These are phyloP conservation scores for Triadica sebifera DNA, from an alignment of 345 rosid genomes.

Conservation along the genomic window DNA sequence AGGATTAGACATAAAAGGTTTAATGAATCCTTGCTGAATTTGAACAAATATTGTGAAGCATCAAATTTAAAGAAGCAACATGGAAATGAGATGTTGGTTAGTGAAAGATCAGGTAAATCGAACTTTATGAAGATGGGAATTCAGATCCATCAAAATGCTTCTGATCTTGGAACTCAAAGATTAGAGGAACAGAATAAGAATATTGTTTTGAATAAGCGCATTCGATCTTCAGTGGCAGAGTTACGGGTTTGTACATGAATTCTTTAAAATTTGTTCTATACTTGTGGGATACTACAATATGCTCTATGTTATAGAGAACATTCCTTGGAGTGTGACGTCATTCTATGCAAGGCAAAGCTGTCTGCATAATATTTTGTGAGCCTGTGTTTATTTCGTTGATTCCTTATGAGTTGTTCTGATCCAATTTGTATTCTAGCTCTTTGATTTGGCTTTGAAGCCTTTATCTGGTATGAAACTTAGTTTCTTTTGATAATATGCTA, in stretches of 20 bases:
- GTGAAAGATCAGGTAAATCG: constrained; percentile 43
- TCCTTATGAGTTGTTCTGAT: background rate
- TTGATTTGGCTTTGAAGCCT: background rate
- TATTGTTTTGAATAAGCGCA: constrained; percentile 46
- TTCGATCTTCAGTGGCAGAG: constrained; percentile 50
- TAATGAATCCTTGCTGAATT: constrained; percentile 36
- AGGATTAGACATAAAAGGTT: constrained; percentile 44
- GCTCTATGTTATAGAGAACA: background rate
- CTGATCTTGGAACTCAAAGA: constrained; percentile 45
- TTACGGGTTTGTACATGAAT: constrained; percentile 43
- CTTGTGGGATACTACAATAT: background rate
- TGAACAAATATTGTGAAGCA: constrained; percentile 36
- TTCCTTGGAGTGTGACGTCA: background rate
- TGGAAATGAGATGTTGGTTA: constrained; percentile 37
- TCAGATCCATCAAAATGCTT: constrained; percentile 41
- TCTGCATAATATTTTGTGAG: background rate
- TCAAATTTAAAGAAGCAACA: constrained; percentile 42
- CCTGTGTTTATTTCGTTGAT: background rate
- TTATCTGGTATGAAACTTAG: background rate
- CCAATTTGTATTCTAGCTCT: background rate
- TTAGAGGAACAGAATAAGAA: constrained; percentile 52
- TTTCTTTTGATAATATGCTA: background rate
- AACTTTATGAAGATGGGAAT: constrained; percentile 37
- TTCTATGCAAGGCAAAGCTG: background rate
- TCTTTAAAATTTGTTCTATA: background rate